Evolutionary conservation across 805 yeast genomes (phyloP).

Genomic region (Zygosaccharomyces rouxii): DNA sequence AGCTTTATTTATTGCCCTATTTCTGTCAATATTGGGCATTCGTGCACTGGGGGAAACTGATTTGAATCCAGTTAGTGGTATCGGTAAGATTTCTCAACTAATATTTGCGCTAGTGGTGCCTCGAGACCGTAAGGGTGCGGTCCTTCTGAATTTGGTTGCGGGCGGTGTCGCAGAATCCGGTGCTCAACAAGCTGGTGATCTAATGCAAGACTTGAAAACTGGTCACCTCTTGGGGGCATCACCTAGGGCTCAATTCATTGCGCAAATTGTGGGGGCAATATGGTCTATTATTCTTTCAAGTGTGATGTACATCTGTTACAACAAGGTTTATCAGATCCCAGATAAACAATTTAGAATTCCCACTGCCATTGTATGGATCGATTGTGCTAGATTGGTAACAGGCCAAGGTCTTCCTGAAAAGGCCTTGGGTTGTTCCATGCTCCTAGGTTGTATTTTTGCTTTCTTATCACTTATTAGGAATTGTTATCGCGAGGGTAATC

Average conservation of each 20-base stretch:
- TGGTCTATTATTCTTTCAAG: slow-evolving; percentile 81
- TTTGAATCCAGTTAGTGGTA: slow-evolving; percentile 93
- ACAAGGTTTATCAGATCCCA: slow-evolving; percentile 79
- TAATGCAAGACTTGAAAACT: slow-evolving; percentile 95
- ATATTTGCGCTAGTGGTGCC: slow-evolving; percentile 82
- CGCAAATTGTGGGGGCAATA: slow-evolving; percentile 81
- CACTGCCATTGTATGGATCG: slow-evolving; percentile 95
- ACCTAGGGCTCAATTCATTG: slow-evolving; percentile 85
- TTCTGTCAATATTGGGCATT: slow-evolving; percentile 81
- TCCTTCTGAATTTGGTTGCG: slow-evolving; percentile 80
- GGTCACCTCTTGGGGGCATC: slow-evolving; percentile 91
- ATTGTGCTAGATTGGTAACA: slow-evolving; percentile 86
- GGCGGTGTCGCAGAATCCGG: slow-evolving; percentile 99
- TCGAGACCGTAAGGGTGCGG: slow-evolving; percentile 67
- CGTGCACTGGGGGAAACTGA: slow-evolving; percentile 96
- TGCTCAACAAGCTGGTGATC: slow-evolving; percentile 97
- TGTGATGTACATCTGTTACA: slow-evolving; percentile 77
- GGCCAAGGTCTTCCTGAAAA: slow-evolving; percentile 86
- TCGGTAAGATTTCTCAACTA: slow-evolving; percentile 89
- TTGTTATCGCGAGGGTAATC: slow-evolving; percentile 42
- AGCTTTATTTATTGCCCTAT: slow-evolving; percentile 70
- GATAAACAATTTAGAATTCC: slow-evolving; percentile 80
- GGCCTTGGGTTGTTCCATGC: slow-evolving; percentile 56
- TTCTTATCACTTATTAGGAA: slow-evolving; percentile 61
- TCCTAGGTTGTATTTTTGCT: slow-evolving; percentile 67